Conservation (phyloP, 1,284 basidiomycete species). For the Rhodotorula sp. region DNA sequence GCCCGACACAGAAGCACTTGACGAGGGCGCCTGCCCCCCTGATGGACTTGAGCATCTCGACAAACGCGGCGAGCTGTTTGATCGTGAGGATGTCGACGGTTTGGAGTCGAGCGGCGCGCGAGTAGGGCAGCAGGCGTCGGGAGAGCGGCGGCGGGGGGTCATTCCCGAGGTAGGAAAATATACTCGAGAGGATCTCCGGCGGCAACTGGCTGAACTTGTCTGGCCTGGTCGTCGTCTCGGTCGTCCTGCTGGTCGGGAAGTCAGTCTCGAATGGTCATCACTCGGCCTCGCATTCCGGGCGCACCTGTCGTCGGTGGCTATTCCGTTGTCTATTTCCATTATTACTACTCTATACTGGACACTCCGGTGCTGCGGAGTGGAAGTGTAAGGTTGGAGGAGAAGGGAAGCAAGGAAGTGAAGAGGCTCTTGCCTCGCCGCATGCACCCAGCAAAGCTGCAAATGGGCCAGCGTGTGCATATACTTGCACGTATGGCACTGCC, state of each 20-base stretch:
- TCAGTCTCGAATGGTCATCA: too few species aligned
- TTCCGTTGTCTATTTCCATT: too few species aligned
- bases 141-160: conserved; percentile 5
- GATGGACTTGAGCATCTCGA: neutral
- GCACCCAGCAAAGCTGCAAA: too few species aligned
- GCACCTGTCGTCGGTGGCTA: too few species aligned
- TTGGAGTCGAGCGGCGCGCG: neutral
- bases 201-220: conserved; percentile 12
- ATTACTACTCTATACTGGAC: too few species aligned
- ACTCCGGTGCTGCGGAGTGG: too few species aligned
- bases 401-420: too few species aligned
- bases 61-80: neutral
- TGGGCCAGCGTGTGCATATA: too few species aligned
- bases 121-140: conserved; percentile 14
- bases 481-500: too few species aligned
- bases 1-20: neutral
- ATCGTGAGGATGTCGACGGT: conserved; percentile 2
- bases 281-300: too few species aligned
- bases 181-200: conserved; percentile 15
- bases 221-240: neutral
- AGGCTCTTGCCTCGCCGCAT: too few species aligned
- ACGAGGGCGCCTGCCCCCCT: neutral
- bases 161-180: conserved; percentile 7
- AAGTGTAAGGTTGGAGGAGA: too few species aligned
- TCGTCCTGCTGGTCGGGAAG: neutral